A percentile compares a stretch with the other conserved stretches of the same genome.
These are phyloP conservation scores for Postia placenta DNA, from an alignment of 768 basidiomycete genomes.

Conservation along the genomic window DNA sequence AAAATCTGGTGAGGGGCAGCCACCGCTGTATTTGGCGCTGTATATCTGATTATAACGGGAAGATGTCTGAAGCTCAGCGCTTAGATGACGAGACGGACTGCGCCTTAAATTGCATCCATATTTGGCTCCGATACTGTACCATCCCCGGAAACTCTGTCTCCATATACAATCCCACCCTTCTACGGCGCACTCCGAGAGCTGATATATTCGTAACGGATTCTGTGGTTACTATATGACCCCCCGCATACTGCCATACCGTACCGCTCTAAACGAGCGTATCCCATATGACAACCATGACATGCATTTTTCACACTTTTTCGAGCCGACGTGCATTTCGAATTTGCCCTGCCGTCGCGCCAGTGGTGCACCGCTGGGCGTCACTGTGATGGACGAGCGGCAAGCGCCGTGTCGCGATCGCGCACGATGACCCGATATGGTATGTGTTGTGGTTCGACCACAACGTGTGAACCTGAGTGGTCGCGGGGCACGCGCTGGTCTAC, in stretches of 20 bases:
- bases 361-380: not conserved
- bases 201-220: not conserved
- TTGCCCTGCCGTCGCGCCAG: not conserved
- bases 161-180: not conserved
- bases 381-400: not conserved
- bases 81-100: slow-evolving; percentile 2
- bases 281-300: not conserved
- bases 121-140: not conserved
- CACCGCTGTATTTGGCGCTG: too few relatives aligned
- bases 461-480: too few relatives aligned
- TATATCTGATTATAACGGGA: too few relatives aligned
- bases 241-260: not conserved
- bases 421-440: slow-evolving; percentile 1
- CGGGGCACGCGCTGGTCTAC: too few relatives aligned
- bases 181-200: not conserved
- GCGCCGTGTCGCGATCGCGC: not conserved
- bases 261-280: not conserved
- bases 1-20: too few relatives aligned
- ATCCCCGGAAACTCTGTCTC: not conserved
- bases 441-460: not conserved
- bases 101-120: not conserved
- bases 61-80: too few relatives aligned
- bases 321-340: not conserved
- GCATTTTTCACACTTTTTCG: too few relatives aligned
- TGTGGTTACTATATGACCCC: not conserved